A percentile compares a stretch with the other conserved stretches of the same genome.
Evolutionary conservation across 2,329 filamentous ascomycete species (phyloP).

Genomic region (Diaporthe longicolla): DNA sequence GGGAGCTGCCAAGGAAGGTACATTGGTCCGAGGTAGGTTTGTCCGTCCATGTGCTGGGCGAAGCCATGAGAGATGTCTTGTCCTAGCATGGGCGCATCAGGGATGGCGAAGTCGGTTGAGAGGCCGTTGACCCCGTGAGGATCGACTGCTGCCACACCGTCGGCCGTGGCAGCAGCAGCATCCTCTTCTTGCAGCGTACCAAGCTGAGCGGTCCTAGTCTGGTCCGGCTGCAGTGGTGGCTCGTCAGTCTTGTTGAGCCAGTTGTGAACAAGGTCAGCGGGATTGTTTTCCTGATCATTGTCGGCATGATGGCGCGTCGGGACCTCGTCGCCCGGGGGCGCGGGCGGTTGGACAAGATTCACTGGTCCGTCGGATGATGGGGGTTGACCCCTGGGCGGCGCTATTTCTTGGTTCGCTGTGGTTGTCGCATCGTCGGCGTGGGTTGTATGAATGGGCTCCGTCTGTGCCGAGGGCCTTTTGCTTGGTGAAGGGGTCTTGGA

Average conservation of each 20-base stretch:
- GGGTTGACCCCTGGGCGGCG: background rate
- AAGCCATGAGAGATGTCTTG: background rate
- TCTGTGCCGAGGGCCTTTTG: background rate
- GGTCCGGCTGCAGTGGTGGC: background rate
- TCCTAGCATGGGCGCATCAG: conserved; percentile 1
- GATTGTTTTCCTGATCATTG: background rate
- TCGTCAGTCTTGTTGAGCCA: conserved; percentile 18
- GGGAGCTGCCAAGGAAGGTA: background rate
- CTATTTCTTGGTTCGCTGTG: background rate
- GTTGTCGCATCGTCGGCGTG: background rate
- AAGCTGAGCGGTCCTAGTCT: background rate
- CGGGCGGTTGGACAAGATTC: background rate
- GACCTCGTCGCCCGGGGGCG: background rate
- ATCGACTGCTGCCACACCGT: background rate
- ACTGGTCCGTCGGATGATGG: background rate
- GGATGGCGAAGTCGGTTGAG: background rate
- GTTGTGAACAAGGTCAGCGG: background rate
- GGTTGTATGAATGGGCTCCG: background rate
- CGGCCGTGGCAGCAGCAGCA: background rate
- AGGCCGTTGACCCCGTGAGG: background rate
- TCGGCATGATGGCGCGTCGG: background rate
- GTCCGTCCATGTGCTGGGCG: background rate
- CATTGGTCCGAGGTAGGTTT: background rate
- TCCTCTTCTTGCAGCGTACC: background rate
- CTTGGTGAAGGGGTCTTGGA: background rate